These are phyloP conservation scores for Dioszegia crocea DNA, from an alignment of 768 basidiomycete genomes.

Conservation along the genomic window DNA sequence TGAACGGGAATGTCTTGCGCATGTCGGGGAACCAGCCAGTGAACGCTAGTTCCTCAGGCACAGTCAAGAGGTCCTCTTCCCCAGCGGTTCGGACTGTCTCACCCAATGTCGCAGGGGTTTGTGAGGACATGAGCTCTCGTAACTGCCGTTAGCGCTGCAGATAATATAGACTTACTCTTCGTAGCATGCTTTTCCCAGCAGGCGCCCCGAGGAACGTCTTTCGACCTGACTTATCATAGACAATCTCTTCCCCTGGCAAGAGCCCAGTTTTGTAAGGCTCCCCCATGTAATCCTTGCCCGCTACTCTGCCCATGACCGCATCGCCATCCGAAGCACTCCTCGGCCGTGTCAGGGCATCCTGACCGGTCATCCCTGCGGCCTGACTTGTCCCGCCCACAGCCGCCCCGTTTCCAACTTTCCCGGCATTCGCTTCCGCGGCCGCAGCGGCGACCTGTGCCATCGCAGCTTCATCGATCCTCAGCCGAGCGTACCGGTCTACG, in stretches of 20 bases:
- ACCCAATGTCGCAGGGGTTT: slow-evolving; percentile 6
- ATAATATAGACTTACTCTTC: slow-evolving; percentile 43
- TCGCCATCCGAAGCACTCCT: slow-evolving; percentile 4
- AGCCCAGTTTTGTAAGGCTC: slow-evolving; percentile 33
- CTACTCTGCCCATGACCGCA: neutral
- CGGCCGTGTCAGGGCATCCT: neutral
- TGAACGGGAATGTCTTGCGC: slow-evolving; percentile 49
- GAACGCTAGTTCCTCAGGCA: slow-evolving; percentile 44
- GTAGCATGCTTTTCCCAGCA: slow-evolving; percentile 39
- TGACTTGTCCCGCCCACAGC: no score
- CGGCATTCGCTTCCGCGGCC: slow-evolving; percentile 10
- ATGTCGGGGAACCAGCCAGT: slow-evolving; percentile 46
- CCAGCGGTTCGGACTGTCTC: neutral
- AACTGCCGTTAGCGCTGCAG: no score
- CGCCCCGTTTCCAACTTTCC: neutral
- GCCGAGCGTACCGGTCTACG: slow-evolving; percentile 41
- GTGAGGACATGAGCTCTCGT: slow-evolving; percentile 29
- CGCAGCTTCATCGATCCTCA: slow-evolving; percentile 45
- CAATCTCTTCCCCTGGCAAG: slow-evolving; percentile 41
- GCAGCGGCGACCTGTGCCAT: slow-evolving; percentile 34
- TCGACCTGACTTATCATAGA: slow-evolving; percentile 27
- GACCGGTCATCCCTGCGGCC: no score
- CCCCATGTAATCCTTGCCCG: slow-evolving; percentile 20
- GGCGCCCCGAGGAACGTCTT: slow-evolving; percentile 38
- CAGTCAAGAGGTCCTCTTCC: slow-evolving; percentile 26